Base-by-base conservation (phyloP, 1,284 basidiomycete species). In the Rhodotorula sp. region DNA sequence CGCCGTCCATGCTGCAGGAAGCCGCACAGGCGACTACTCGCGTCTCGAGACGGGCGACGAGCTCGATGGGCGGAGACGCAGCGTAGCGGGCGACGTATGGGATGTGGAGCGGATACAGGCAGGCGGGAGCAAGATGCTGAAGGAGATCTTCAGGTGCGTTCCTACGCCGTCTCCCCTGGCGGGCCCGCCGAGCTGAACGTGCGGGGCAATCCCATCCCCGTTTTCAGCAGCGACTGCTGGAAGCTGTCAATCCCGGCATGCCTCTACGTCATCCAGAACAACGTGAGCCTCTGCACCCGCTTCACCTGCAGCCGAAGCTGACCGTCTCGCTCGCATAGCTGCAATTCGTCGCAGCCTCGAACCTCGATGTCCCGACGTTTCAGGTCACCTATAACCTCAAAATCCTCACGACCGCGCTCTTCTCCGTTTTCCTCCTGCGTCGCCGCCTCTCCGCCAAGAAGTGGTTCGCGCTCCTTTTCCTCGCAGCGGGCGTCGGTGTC, bases 181-280 rank as follows among this genome's bases (percentile, higher is more conserved):
- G 29, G 15, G 37, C 36, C 22, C 13, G 46, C 22, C 22, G 9
- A 34, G 55, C 54, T 48, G 32, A 57, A 25, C 67, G 41, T 12
- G n/a, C n/a, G n/a, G n/a, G n/a, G n/a, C n/a, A n/a, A n/a, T 48
- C 27, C 39, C 21, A 19, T n/a, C 80, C 44, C 4, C 44, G 19
- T 84, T 61, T 89, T 92, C 81, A 93, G 91, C 72, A 83, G 86
- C 5, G 95, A 97, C 82, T 94, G 92, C 83, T 97, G 94, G 92
- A 97, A 97, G 82, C 87, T 98, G 29, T 93, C 92, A 37, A 94
- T 98, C 74, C 96, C 96, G 19, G 96, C 96, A 19, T 87, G 97
- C 70, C 90, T 98, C 77, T 99, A 98, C 73, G 93, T 96, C 78
- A 88, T 96, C 70, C 95, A 98, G 84, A 97, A 97, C 85, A 94